Conservation (phyloP, 352 stramenopile genomes). For the Blastocystis sp. region DNA sequence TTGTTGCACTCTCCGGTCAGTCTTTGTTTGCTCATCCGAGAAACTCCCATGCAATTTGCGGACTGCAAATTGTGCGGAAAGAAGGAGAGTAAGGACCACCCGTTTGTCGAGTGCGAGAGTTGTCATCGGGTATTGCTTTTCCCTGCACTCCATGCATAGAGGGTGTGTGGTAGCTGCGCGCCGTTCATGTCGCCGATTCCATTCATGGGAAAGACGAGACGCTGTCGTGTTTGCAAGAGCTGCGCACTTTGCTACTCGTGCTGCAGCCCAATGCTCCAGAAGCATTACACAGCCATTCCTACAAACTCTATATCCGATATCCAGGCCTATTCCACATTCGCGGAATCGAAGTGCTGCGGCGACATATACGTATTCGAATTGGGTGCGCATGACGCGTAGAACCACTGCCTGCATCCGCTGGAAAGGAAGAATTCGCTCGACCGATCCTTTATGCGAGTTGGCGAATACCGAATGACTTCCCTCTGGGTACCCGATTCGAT, state of each 20-base stretch:
- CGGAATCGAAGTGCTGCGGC: conserved; percentile 41
- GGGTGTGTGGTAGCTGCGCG: conserved; percentile 30
- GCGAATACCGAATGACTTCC: conserved; percentile 32
- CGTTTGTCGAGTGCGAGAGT: conserved; percentile 11
- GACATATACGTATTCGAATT: conserved; percentile 1
- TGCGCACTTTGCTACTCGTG: conserved; percentile 30
- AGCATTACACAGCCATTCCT: not conserved
- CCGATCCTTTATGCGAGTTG: conserved; percentile 5
- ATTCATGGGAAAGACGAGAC: conserved; percentile 47
- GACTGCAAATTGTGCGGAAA: conserved; percentile 18
- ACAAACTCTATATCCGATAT: not conserved
- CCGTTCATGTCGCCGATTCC: conserved; percentile 47
- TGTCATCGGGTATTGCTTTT: conserved; percentile 6
- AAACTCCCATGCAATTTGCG: not conserved
- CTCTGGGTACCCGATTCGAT: conserved; percentile 63
- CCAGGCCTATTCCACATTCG: conserved; percentile 25
- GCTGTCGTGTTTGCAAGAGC: conserved; percentile 51
- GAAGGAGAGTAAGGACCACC: conserved; percentile 4
- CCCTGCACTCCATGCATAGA: not conserved
- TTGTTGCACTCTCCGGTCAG: conserved; percentile 5
- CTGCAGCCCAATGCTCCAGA: not conserved
- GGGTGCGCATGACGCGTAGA: not conserved
- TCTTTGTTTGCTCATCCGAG: not conserved
- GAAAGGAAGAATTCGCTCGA: conserved; percentile 14
- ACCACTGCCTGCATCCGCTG: conserved; percentile 41